Evolutionary conservation across 306 rosid genomes (phyloP).

Genomic region (Elaeagnus macrophylla): DNA sequence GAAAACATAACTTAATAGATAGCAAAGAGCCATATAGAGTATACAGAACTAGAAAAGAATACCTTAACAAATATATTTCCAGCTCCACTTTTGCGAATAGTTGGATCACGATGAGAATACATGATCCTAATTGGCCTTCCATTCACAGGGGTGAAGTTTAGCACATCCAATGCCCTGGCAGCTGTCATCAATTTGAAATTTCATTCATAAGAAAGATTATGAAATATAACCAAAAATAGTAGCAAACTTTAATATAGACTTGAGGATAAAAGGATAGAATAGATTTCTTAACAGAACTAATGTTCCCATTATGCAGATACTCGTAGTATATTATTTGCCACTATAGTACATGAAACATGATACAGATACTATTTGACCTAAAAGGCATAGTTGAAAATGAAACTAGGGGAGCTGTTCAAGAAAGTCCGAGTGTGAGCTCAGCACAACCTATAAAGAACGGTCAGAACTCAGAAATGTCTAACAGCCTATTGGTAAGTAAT

Average conservation of each 20-base stretch:
- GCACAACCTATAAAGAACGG: too few species aligned
- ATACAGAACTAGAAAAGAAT: slow-evolving; percentile 1
- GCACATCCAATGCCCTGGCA: slow-evolving; percentile 84
- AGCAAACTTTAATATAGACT: background rate
- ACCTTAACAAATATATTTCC: slow-evolving; percentile 98
- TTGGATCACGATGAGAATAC: slow-evolving; percentile 98
- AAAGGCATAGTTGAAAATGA: too few species aligned
- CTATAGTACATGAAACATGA: too few species aligned
- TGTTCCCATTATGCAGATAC: too few species aligned
- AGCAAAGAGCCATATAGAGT: background rate
- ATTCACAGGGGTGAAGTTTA: slow-evolving; percentile 80
- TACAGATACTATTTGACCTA: too few species aligned
- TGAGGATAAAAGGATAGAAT: too few species aligned
- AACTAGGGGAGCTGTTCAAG: too few species aligned
- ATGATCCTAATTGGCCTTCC: slow-evolving; percentile 73
- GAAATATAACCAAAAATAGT: background rate
- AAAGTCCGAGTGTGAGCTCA: too few species aligned
- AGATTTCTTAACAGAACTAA: too few species aligned
- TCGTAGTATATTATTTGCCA: too few species aligned
- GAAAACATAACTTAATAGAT: background rate
- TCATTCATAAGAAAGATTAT: slow-evolving; percentile 8
- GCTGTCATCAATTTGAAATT: slow-evolving; percentile 37
- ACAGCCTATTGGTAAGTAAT: too few species aligned
- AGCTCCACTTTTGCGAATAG: slow-evolving; percentile 82
- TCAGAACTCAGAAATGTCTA: too few species aligned